Evolutionary conservation across 805 yeast species (phyloP), one percentile per base, ranked within the genome.

Genomic region (Saturnispora halmiae): DNA sequence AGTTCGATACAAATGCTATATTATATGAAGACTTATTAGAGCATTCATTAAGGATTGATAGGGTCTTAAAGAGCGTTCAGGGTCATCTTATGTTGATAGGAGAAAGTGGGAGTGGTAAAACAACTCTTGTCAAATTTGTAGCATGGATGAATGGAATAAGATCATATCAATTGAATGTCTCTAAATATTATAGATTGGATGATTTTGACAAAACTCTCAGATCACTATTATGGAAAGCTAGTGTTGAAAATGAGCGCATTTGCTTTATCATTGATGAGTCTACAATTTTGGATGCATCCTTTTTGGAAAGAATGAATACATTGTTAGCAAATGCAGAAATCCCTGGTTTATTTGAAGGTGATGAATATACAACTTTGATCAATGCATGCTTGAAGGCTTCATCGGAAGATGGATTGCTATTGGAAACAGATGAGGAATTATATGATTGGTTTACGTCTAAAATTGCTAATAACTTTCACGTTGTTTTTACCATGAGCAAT

Each of bases 1-100:
- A 81, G 42, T 51, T 76, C 7, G 82, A 77, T 32, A 67, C 69
- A 3, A 61, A 74, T 2, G 54, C 86, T 27, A 71, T 83, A 0
- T 58, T 87, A 6, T 79, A 77, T 55, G 81, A 79, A 33, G 84
- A 79, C 4, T 65, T 84, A 44, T 58, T 88, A 7, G 88, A 81
- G 41, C 87, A 87, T 54, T 69, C 81, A 18, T 60, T 90, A 21
- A 61, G 94, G 44, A 75, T 88, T 36, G 95, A 88, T 51, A 63
- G 97, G 42, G 90, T 85, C 0, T 57, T 90, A 36, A 70, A 78
- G 40, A 94, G 86, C 52, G 78, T 80, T 0, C 96, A 88, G 52
- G 97, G 97, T 0, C 97, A 90, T 58, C 59, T 84, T 67, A 83
- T 90, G 47, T 56, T 90, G 30, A 81, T 84, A 16, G 97, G 96